Percentiles rank a stretch among this genome's conserved stretches.
Conservation (phyloP, 805 yeast genomes). For the Metschnikowia lunata region DNA sequence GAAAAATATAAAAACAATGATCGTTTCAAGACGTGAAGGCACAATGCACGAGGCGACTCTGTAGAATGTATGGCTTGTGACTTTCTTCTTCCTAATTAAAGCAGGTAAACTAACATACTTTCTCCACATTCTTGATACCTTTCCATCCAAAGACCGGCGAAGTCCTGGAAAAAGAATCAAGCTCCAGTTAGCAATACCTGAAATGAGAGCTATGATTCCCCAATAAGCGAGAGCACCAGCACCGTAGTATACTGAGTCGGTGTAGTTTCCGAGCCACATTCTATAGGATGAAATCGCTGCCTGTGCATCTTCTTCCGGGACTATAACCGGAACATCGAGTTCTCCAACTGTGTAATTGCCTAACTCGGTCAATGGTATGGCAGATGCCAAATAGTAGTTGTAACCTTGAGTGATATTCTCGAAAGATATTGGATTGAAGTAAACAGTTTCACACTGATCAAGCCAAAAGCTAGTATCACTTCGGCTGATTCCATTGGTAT, state of each 20-base stretch:
- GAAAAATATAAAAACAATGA: constrained; percentile 19
- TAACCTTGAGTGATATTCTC: constrained; percentile 10
- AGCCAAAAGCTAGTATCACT: constrained; percentile 4
- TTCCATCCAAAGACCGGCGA: constrained; percentile 27
- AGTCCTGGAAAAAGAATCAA: constrained; percentile 36
- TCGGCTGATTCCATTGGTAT: constrained; percentile 1
- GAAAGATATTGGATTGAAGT: constrained; percentile 6
- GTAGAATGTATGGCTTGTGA: constrained; percentile 5
- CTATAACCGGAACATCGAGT: constrained; percentile 22
- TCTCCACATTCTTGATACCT: constrained; percentile 22
- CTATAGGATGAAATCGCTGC: constrained; percentile 23
- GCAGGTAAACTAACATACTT: constrained; percentile 29
- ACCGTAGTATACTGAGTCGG: constrained; percentile 34
- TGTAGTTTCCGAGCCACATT: constrained; percentile 35
- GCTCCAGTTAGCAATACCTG: constrained; percentile 41
- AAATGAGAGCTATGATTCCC: constrained; percentile 40
- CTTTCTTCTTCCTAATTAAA: constrained; percentile 14
- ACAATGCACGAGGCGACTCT: constrained; percentile 23
- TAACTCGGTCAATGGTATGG: constrained; percentile 7
- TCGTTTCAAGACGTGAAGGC: constrained; percentile 28
- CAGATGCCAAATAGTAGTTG: constrained; percentile 5
- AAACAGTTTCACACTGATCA: constrained; percentile 6
- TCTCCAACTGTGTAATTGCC: constrained; percentile 7
- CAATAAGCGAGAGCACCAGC: constrained; percentile 46
- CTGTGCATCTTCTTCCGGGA: constrained; percentile 13